Evolutionary conservation across 2,329 filamentous ascomycete species (phyloP).

Genomic region (Sarocladium brachiariae): DNA sequence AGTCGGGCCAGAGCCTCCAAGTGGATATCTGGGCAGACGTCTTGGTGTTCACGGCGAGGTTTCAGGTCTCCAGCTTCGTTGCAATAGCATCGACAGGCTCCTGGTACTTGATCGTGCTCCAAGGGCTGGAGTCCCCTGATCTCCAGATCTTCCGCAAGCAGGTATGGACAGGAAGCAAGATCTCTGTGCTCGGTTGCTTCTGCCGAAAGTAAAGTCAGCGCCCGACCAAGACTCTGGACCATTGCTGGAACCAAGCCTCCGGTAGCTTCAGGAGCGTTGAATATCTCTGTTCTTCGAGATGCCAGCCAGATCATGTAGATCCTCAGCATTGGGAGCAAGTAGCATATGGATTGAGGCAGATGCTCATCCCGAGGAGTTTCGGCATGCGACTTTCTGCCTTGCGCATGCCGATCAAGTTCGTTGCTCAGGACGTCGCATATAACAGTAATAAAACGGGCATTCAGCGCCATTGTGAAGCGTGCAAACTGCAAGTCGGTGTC

Average conservation of each 20-base stretch:
- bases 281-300: slow-evolving; percentile 37
- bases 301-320: slow-evolving; percentile 49
- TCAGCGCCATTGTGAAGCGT: slow-evolving; percentile 67
- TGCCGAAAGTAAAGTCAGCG: slow-evolving; percentile 40
- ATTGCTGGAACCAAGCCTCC: slow-evolving; percentile 39
- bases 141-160: slow-evolving; percentile 45
- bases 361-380: slow-evolving; percentile 17
- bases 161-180: slow-evolving; percentile 36
- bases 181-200: slow-evolving; percentile 32
- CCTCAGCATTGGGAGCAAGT: slow-evolving; percentile 45
- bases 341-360: slow-evolving; percentile 30
- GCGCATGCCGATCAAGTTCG: slow-evolving; percentile 44
- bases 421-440: slow-evolving; percentile 63
- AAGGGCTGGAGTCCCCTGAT: slow-evolving; percentile 38
- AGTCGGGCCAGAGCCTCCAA: slow-evolving; percentile 39
- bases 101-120: slow-evolving; percentile 28
- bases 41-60: slow-evolving; percentile 26
- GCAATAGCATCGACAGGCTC: slow-evolving; percentile 32
- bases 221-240: slow-evolving; percentile 38
- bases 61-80: slow-evolving; percentile 30
- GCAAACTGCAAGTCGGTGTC: slow-evolving; percentile 39
- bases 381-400: neutral
- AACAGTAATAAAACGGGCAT: slow-evolving; percentile 67
- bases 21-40: slow-evolving; percentile 20
- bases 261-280: slow-evolving; percentile 37